Percentiles rank a stretch among this genome's conserved stretches.
Conservation (phyloP, 768 basidiomycete species). For the Tephrocybe rancida region DNA sequence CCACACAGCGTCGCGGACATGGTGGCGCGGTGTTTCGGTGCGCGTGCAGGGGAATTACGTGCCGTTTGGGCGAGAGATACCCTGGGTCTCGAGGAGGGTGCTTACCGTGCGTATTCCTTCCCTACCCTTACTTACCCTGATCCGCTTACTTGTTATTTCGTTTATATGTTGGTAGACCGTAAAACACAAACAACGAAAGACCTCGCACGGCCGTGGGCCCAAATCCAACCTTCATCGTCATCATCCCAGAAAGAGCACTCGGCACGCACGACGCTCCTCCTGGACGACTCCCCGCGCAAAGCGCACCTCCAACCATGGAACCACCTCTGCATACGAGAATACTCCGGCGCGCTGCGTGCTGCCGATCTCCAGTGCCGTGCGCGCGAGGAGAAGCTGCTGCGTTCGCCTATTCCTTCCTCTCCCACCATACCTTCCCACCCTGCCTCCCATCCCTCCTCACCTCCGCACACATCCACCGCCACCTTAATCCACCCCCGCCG, state of each 20-base stretch:
- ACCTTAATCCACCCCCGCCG: not conserved
- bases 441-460: not conserved
- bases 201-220: constrained; percentile 66
- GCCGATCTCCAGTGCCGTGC: constrained; percentile 10
- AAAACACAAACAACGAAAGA: constrained; percentile 73
- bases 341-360: constrained; percentile 33
- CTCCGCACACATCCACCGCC: not conserved
- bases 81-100: constrained; percentile 58
- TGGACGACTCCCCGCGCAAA: constrained; percentile 60
- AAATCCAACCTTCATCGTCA: constrained; percentile 24
- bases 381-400: not conserved
- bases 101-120: constrained; percentile 60
- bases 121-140: not conserved
- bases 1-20: constrained; percentile 78
- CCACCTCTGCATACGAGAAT: constrained; percentile 78
- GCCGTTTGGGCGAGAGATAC: constrained; percentile 84
- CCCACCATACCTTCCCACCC: not conserved
- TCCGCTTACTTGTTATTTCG: not conserved
- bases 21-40: constrained; percentile 66
- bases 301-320: constrained; percentile 77
- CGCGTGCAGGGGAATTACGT: constrained; percentile 40
- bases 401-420: no score
- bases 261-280: constrained; percentile 45
- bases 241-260: no score
- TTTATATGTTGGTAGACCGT: constrained; percentile 27